A percentile compares a stretch with the other conserved stretches of the same genome.
Evolutionary conservation across 208 protist species (phyloP).

Genomic region (Trypanosoma mega): DNA sequence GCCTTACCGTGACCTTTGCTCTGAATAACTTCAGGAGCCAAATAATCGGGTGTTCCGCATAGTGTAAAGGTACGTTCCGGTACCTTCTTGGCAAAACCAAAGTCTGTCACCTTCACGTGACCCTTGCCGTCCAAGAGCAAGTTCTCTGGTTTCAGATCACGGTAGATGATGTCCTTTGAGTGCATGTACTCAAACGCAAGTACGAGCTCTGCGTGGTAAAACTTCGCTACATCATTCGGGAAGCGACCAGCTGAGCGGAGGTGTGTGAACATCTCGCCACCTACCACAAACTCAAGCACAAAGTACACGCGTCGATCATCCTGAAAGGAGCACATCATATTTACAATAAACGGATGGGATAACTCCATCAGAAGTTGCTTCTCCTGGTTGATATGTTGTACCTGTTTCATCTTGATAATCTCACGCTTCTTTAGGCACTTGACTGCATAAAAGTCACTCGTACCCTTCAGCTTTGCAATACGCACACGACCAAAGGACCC

Average conservation of each 20-base stretch:
- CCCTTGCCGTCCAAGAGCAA: slow-evolving; percentile 77
- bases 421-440: slow-evolving; percentile 90
- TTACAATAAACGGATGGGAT: slow-evolving; percentile 93
- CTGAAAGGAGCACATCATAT: slow-evolving; percentile 94
- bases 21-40: slow-evolving; percentile 93
- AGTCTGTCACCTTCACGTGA: slow-evolving; percentile 88
- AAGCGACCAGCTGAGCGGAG: slow-evolving; percentile 82
- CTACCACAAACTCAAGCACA: slow-evolving; percentile 93
- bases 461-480: slow-evolving; percentile 78
- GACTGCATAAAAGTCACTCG: slow-evolving; percentile 87
- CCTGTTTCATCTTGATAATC: slow-evolving; percentile 88
- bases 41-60: slow-evolving; percentile 89
- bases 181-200: slow-evolving; percentile 92
- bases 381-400: slow-evolving; percentile 89
- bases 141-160: slow-evolving; percentile 86
- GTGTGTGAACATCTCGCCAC: slow-evolving; percentile 90
- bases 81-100: slow-evolving; percentile 87
- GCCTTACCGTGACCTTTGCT: slow-evolving; percentile 93
- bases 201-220: slow-evolving; percentile 93
- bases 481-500: slow-evolving; percentile 94
- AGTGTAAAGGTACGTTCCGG: slow-evolving; percentile 81
- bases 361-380: slow-evolving; percentile 88
- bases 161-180: slow-evolving; percentile 87
- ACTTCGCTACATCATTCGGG: slow-evolving; percentile 84
- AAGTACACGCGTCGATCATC: slow-evolving; percentile 91